Evolutionary conservation across 192 early-diverging fungal genomes (phyloP).

Genomic region (Umbelopsis isabellina): DNA sequence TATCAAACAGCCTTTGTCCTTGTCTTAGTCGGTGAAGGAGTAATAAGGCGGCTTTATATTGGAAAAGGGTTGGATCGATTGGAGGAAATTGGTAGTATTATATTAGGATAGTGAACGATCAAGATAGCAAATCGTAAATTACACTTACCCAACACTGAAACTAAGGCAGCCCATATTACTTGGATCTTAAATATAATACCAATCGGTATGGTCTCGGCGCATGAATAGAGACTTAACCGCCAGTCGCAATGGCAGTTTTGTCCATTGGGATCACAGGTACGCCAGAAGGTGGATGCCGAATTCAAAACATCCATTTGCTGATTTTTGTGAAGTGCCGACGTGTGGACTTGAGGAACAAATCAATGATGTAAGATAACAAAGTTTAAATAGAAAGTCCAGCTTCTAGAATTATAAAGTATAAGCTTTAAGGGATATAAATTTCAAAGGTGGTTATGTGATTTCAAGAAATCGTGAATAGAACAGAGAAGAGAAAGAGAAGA

Average conservation of each 20-base stretch:
- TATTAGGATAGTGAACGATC: background rate
- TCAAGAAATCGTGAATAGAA: no score
- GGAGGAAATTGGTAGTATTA: background rate
- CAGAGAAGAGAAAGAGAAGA: background rate
- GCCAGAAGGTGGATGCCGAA: slow-evolving; percentile 22
- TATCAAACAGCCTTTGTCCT: slow-evolving; percentile 23
- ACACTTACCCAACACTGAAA: slow-evolving; percentile 24
- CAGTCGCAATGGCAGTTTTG: slow-evolving; percentile 38
- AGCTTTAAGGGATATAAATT: no score
- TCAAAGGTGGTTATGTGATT: no score
- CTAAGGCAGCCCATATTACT: slow-evolving; percentile 10
- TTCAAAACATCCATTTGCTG: slow-evolving; percentile 13
- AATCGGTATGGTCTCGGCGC: slow-evolving; percentile 8
- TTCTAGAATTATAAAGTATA: background rate
- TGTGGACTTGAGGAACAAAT: no score
- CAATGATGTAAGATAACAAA: background rate
- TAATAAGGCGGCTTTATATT: slow-evolving; percentile 11
- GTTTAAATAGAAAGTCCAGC: background rate
- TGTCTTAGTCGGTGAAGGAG: slow-evolving; percentile 21
- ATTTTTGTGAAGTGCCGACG: no score
- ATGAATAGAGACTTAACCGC: slow-evolving; percentile 26
- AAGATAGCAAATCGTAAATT: background rate
- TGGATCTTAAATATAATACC: slow-evolving; percentile 23
- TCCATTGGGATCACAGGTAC: slow-evolving; percentile 11
- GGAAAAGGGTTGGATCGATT: no score